Evolutionary conservation across 371 early-diverging fungal genomes (phyloP).

Genomic region (Saksenaea vasiformis): DNA sequence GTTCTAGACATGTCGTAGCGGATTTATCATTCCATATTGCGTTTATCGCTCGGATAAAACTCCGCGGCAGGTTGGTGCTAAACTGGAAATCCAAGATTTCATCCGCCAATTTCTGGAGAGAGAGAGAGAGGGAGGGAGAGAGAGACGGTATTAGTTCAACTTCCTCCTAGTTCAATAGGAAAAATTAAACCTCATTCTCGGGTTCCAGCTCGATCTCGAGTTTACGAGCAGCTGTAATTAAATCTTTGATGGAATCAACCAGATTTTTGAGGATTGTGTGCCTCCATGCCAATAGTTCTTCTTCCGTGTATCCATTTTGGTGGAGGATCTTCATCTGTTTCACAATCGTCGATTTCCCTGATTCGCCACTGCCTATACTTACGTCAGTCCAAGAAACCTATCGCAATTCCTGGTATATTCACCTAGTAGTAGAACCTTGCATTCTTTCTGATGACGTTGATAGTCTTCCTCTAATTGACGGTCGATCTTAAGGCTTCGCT

Average conservation of each 20-base stretch:
- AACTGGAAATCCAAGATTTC: constrained; percentile 8
- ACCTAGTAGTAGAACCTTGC: constrained; percentile 67
- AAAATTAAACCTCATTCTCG: constrained; percentile 22
- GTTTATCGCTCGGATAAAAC: constrained; percentile 52
- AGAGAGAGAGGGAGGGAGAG: too few species aligned
- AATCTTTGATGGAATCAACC: constrained; percentile 63
- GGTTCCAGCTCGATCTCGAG: constrained; percentile 35
- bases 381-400: background rate
- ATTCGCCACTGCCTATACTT: constrained; percentile 73
- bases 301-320: constrained; percentile 75
- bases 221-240: constrained; percentile 57
- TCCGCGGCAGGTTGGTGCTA: constrained; percentile 13
- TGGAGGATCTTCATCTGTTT: constrained; percentile 91
- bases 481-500: constrained; percentile 59
- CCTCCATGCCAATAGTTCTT: constrained; percentile 71
- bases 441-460: constrained; percentile 55
- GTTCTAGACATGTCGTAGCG: constrained; percentile 52
- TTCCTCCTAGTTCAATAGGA: constrained; percentile 24
- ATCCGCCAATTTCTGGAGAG: background rate
- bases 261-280: constrained; percentile 75
- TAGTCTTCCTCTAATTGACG: constrained; percentile 55
- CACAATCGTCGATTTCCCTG: constrained; percentile 83
- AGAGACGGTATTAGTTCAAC: constrained; percentile 9
- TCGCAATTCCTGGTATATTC: constrained; percentile 10
- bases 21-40: constrained; percentile 65